Evolutionary conservation across 441 rosid genomes (phyloP), one percentile per base, ranked within the genome.

Genomic region (Populus hybrid): DNA sequence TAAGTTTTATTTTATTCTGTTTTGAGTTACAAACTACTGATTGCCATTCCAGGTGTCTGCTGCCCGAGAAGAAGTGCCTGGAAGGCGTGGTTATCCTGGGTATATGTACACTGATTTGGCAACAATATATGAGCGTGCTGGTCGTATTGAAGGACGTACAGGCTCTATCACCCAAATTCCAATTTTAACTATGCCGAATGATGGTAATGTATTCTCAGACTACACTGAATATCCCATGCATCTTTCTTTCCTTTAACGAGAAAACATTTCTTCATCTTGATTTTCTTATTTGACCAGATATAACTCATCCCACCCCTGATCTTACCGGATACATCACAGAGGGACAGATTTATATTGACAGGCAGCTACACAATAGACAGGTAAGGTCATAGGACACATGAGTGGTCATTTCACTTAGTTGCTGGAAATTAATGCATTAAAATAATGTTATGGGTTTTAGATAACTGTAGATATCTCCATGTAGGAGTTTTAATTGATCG

Each of bases 151-250:
- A 84, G 98, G 99, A 80, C 79, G 98, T 72, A 97, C 89, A 79
- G 99, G 99, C 78, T 97, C 99, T 73, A 97, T 97, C 78, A 97
- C 98, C n/a, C 98, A 97, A 82, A 97, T 97, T 81, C 99, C 99
- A 28, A 97, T 97, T 82, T 87, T 97, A 74, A 97, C 99, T 32
- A 97, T 97, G 99, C 99, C 99, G 1, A 96, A 96, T 84, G 99
- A 96, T 64, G 99, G 99, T 94, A 83, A 73, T 75, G 30, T 73
- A 59, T 68, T 75, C 21, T 67, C 40, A 46, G 24, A 77, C 53
- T 57, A 16, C 42, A 59, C 70, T 57, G 28, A 32, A 30, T 24
- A 36, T 72, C 70, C 67, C 69, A 35, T 21, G 36, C 12, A 12
- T 71, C n/a, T 32, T 69, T 67, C 57, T 26, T 74, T 66, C 28